Base-by-base conservation (phyloP, 2,329 filamentous ascomycete species). In the Talaromyces marneffei region DNA sequence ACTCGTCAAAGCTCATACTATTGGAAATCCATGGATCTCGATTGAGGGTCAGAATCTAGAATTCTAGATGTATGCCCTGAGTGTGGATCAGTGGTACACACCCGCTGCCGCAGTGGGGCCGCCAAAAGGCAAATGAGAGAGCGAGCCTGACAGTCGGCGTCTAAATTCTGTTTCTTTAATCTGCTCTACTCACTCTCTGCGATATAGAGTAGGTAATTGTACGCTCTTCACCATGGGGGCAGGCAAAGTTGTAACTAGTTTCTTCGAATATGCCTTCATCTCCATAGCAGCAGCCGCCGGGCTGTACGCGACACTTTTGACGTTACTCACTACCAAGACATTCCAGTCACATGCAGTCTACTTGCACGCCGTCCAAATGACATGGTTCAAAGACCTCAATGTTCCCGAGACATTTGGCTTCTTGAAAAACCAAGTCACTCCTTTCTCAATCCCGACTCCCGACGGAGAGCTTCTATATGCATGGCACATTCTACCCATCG, bases 401-500 rank as follows among this genome's bases (percentile, higher is more conserved):
- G 81, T 86, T 63, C 90, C 92, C 0, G 89, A 96, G 72, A 83
- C 84, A 66, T 96, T 92, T 81, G 92, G 92, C 0, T 97, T 96
- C 74, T 85, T 90, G 92, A 89, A 86, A 70, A 91, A 92, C 67
- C 93, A 97, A 76, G 88, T 96, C 2, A 92, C 90, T 3, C 89
- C 93, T 0, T 97, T 97, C 73, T 86, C 84, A 50, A 76, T 97
- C 39, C 77, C 77, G 2, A 94, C 91, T 0, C 79, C 85, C 0
- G 92, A 96, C 72, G 85, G 86, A 35, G 87, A 92, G 73, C 85
- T 79, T 2, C 78, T 97, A 18, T 95, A 93, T 71, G 89, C 89
- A 18, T 97, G 93, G 92, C 93, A 97, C 70, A 82, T 97, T 59
- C 78, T 97, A 52, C 93, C 93, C 0, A 76, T 95, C 5, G 85